Percentiles rank a stretch among this genome's conserved stretches.
These are phyloP conservation scores for Prunus armeniaca DNA, from an alignment of 306 rosid species.

Conservation along the genomic window DNA sequence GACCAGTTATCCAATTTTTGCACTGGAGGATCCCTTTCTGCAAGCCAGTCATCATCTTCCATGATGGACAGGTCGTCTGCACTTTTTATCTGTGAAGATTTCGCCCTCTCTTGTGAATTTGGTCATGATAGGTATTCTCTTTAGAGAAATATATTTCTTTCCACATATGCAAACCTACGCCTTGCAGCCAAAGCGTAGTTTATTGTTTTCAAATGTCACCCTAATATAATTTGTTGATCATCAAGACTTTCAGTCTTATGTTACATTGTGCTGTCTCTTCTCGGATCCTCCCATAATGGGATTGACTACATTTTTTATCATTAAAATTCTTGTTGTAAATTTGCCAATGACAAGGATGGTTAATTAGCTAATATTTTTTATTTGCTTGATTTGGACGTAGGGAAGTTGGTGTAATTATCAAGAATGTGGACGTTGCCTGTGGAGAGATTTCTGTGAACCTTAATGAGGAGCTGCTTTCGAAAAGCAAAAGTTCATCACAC, in stretches of 20 bases:
- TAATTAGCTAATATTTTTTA: conserved; percentile 13
- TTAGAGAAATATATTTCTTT: not conserved
- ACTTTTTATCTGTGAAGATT: conserved; percentile 69
- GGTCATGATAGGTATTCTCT: conserved; percentile 84
- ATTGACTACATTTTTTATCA: not conserved
- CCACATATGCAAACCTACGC: not conserved
- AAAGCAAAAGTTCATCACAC: conserved; percentile 56
- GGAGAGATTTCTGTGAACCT: conserved; percentile 78
- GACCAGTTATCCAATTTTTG: conserved; percentile 64
- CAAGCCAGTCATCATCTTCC: conserved; percentile 50
- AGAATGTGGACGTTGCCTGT: conserved; percentile 61
- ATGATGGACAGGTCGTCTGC: conserved; percentile 61
- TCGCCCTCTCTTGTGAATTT: conserved; percentile 77
- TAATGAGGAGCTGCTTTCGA: conserved; percentile 66
- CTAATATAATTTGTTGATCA: not conserved
- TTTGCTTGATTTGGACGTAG: conserved; percentile 60
- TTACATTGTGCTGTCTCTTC: not conserved
- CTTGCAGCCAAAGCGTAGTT: not conserved
- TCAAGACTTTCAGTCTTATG: not conserved
- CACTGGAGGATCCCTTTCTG: conserved; percentile 55
- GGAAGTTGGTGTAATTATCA: conserved; percentile 87
- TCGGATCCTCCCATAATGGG: not conserved
- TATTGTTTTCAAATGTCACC: not conserved
- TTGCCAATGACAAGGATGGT: conserved; percentile 8
- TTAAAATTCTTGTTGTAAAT: not conserved